Evolutionary conservation across 768 basidiomycete species (phyloP), one percentile per base, ranked within the genome.

Genomic region (Trichaptum fuscoviolaceum): DNA sequence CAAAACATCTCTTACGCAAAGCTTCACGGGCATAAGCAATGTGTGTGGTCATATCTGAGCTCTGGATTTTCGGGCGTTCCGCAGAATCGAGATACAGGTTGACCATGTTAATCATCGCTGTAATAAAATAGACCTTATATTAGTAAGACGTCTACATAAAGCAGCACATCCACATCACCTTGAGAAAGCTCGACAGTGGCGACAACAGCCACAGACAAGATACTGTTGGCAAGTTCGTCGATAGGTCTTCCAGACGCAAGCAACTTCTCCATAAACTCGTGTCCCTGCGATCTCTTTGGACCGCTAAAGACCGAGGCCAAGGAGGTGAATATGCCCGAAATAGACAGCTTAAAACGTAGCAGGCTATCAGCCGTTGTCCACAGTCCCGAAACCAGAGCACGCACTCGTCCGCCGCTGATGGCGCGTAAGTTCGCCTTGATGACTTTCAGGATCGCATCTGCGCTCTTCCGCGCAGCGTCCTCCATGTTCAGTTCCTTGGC

Each of bases 181-280:
- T 93, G 81, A 9, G 87, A 85, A 52, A 93, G 74, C 75, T 93
- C 91, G 12, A 87, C 87, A 7, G 85, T 84, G 12, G 84, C 78
- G 35, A 84, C 83, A 65, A 93, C 84, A 78, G 93, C 79, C 30
- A 93, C 76, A 23, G 91, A 91, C 57, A 95, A 75, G 18, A 92
- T 79, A 35, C 84, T 86, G 73, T 91, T 92, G 7, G 88, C 83
- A 7, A 90, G 77, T 64, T 87, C 81, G 66, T 92, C 88, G 0
- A 80, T 77, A 5, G 86, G 82, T 58, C 82, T 81, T 1, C 85
- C 85, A 25, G 87, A 75, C 24, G 81, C 84, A 30, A 82, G 79
- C 36, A 93, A 78, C 15, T 84, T 82, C 70, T 85, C 83, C 69
- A 86, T 77, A 61, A 91, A 73, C 63, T 83, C 83, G 62, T 82